phyloP scores from a whole-genome alignment of 208 protist genomes.

The Acanthamoeba lenticulata region DNA sequence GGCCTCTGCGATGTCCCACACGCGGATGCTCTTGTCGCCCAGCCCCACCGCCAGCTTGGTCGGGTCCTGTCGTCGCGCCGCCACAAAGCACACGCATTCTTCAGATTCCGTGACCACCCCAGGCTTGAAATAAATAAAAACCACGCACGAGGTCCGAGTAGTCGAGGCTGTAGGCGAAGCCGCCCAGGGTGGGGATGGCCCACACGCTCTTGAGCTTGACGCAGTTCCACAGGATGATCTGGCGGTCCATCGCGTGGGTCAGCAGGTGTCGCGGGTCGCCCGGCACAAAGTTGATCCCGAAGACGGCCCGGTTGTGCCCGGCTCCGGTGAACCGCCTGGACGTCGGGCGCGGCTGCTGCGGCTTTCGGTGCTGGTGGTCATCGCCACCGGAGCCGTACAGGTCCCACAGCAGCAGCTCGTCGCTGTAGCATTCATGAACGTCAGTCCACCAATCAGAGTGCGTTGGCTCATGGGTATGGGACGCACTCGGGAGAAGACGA shows the following conservation, averaged over 20 bases:
- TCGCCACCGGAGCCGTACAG: no score
- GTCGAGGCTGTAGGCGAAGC: constrained; percentile 57
- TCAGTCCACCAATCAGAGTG: not conserved
- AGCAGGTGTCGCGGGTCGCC: constrained; percentile 43
- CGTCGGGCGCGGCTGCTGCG: not conserved
- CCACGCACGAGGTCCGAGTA: not conserved
- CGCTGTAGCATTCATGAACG: not conserved
- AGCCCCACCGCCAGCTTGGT: constrained; percentile 34
- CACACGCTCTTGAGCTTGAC: constrained; percentile 51
- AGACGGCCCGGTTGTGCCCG: constrained; percentile 41
- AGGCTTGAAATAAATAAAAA: not conserved
- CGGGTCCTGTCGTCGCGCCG: not conserved
- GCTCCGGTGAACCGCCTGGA: not conserved
- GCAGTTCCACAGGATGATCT: constrained; percentile 66
- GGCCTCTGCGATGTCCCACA: constrained; percentile 50
- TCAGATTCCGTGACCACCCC: not conserved
- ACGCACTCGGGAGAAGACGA: not conserved
- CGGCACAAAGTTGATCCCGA: constrained; percentile 4
- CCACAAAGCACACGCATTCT: not conserved
- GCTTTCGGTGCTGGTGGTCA: no score
- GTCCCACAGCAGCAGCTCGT: constrained; percentile 59
- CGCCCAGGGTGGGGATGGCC: constrained; percentile 33
- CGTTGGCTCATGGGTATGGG: no score
- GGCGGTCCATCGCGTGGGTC: constrained; percentile 31
- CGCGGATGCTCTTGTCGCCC: constrained; percentile 35